phyloP scores from a whole-genome alignment of 2,329 filamentous ascomycete genomes.

The Trichothecium sympodiale region DNA sequence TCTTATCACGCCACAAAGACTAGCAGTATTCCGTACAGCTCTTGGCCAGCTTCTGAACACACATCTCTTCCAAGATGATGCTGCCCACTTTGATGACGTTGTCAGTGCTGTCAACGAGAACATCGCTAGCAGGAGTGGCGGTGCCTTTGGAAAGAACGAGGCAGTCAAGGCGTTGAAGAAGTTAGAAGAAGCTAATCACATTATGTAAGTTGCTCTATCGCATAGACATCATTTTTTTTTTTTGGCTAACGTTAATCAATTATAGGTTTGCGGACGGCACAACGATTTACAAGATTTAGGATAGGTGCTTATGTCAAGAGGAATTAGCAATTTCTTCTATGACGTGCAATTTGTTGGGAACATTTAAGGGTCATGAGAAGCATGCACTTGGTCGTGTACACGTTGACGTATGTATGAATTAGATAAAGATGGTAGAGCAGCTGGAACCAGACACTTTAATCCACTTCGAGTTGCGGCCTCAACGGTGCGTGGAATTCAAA shows the following conservation, averaged over 20 bases:
- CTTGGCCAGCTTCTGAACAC: constrained; percentile 77
- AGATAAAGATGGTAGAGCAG: no score
- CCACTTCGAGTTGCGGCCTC: no score
- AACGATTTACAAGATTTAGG: constrained; percentile 61
- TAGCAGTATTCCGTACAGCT: constrained; percentile 66
- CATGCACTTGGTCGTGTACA: no score
- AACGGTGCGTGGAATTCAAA: no score
- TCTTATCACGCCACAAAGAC: constrained; percentile 49
- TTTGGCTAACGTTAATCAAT: constrained; percentile 9
- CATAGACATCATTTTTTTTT: not conserved
- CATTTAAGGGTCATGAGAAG: no score
- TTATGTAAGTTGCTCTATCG: constrained; percentile 61
- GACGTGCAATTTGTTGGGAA: no score
- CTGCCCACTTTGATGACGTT: constrained; percentile 63
- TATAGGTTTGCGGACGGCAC: constrained; percentile 50
- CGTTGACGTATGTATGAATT: no score
- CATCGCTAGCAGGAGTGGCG: constrained; percentile 40
- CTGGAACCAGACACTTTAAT: no score
- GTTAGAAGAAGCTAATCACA: constrained; percentile 75
- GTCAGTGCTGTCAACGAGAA: constrained; percentile 69
- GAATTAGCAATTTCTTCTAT: no score
- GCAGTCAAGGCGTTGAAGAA: constrained; percentile 65
- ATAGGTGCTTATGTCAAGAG: no score
- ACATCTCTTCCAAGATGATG: constrained; percentile 77
- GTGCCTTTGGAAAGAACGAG: constrained; percentile 59